A percentile compares a stretch with the other conserved stretches of the same genome.
Conservation (phyloP, 352 stramenopile species). For the Phytophthora pisi region DNA sequence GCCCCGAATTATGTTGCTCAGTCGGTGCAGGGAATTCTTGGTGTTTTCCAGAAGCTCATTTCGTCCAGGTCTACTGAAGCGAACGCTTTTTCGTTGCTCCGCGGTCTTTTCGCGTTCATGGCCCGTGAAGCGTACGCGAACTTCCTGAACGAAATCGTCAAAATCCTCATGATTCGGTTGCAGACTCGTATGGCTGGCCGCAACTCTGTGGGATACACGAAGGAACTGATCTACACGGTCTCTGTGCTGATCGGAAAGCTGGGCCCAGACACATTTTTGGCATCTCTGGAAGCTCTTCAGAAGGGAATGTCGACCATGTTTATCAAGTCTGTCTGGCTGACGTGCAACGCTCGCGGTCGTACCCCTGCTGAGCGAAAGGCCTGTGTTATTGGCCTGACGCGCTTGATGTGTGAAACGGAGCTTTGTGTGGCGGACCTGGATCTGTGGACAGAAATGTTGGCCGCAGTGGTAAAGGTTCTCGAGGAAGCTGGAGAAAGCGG, state of each 20-base stretch:
- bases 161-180: constrained; percentile 95
- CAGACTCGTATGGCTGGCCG: constrained; percentile 91
- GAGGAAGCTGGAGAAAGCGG: constrained; percentile 70
- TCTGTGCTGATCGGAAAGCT: constrained; percentile 91
- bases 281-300: constrained; percentile 88
- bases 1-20: constrained; percentile 89
- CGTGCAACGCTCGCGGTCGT: constrained; percentile 77
- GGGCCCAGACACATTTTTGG: constrained; percentile 77
- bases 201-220: constrained; percentile 82
- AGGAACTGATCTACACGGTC: constrained; percentile 92
- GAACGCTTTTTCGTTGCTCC: constrained; percentile 94
- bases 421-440: constrained; percentile 56
- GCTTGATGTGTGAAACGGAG: constrained; percentile 79
- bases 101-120: constrained; percentile 90
- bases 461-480: constrained; percentile 57
- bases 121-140: constrained; percentile 70
- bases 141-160: constrained; percentile 92
- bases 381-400: constrained; percentile 70
- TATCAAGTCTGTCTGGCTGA: constrained; percentile 88
- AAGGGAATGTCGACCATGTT: constrained; percentile 93
- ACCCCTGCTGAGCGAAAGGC: constrained; percentile 69
- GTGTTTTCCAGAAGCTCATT: constrained; percentile 99
- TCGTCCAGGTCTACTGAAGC: constrained; percentile 92
- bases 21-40: constrained; percentile 89
- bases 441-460: constrained; percentile 61